Conservation (phyloP, 176 grass and related monocot species). For the Zea mays region DNA sequence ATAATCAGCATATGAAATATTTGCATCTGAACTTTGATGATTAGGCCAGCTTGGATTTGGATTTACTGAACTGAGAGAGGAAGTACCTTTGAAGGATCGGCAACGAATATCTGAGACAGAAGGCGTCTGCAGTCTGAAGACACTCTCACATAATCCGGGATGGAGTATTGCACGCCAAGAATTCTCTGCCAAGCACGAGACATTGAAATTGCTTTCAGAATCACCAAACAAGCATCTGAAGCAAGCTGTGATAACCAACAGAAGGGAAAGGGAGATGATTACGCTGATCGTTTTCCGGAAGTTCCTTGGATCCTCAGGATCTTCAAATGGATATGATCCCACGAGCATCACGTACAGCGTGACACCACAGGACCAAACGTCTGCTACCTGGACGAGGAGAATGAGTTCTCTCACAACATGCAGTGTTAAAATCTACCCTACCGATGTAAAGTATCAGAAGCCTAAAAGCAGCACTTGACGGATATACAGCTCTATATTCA, state of each 20-base stretch:
- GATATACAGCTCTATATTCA: not conserved
- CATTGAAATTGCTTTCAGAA: conserved; percentile 22
- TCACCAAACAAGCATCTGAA: not conserved
- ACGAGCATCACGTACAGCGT: conserved; percentile 95
- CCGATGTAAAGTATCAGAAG: not conserved
- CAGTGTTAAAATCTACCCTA: not conserved
- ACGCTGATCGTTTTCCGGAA: conserved; percentile 85
- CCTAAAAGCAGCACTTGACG: not conserved
- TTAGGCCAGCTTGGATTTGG: not conserved
- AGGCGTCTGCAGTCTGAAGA: conserved; percentile 75
- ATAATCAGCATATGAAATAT: not conserved
- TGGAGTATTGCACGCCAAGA: conserved; percentile 79
- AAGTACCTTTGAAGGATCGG: conserved; percentile 84
- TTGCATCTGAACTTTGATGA: conserved; percentile 20
- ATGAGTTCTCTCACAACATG: conserved; percentile 17
- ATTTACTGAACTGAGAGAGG: not conserved
- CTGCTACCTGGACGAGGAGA: conserved; percentile 59
- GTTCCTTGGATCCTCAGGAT: conserved; percentile 88
- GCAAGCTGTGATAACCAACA: conserved; percentile 13
- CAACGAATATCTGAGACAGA: conserved; percentile 87
- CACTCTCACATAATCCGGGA: conserved; percentile 84
- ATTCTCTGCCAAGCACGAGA: conserved; percentile 62
- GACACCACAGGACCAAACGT: conserved; percentile 91
- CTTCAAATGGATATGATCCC: conserved; percentile 95
- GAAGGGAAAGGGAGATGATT: not conserved